Conservation (phyloP, 108 stramenopile genomes). For the Cyclostephanos invisitatus region DNA sequence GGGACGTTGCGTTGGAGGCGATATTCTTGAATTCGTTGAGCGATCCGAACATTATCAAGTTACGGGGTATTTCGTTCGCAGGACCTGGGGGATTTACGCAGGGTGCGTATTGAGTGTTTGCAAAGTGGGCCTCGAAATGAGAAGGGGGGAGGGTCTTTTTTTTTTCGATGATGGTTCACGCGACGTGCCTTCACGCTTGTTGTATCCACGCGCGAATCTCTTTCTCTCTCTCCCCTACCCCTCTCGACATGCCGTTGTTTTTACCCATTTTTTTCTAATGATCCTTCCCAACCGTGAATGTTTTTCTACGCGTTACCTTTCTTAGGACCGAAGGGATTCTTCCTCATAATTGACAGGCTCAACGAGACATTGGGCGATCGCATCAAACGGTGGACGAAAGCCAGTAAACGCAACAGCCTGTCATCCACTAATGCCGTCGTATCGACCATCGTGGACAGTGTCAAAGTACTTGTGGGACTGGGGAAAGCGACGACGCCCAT, state of each 20-base stretch:
- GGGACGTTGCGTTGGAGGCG: constrained; percentile 27
- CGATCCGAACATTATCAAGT: constrained; percentile 33
- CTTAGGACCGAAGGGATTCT: constrained; percentile 19
- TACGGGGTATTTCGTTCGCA: constrained; percentile 24
- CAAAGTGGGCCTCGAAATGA: too few relatives aligned
- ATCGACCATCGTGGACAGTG: background rate
- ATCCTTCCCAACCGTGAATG: background rate
- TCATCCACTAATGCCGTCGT: background rate
- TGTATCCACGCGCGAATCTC: too few relatives aligned
- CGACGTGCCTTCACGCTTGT: too few relatives aligned
- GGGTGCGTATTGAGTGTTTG: constrained; percentile 10
- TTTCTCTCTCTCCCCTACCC: too few relatives aligned
- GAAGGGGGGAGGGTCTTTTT: background rate
- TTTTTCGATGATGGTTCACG: too few relatives aligned
- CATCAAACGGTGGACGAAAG: constrained; percentile 24
- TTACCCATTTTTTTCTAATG: too few relatives aligned
- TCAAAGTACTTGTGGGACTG: background rate
- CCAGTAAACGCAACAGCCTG: background rate
- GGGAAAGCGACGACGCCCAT: background rate
- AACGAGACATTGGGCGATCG: constrained; percentile 43
- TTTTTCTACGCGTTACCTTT: background rate
- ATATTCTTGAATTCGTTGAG: constrained; percentile 11
- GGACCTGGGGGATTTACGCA: constrained; percentile 19
- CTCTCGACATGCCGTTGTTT: too few relatives aligned
- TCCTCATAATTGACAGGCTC: constrained; percentile 59